Evolutionary conservation across 441 rosid species (phyloP), one percentile per base, ranked within the genome.

Genomic region (Bruguiera hainesii): DNA sequence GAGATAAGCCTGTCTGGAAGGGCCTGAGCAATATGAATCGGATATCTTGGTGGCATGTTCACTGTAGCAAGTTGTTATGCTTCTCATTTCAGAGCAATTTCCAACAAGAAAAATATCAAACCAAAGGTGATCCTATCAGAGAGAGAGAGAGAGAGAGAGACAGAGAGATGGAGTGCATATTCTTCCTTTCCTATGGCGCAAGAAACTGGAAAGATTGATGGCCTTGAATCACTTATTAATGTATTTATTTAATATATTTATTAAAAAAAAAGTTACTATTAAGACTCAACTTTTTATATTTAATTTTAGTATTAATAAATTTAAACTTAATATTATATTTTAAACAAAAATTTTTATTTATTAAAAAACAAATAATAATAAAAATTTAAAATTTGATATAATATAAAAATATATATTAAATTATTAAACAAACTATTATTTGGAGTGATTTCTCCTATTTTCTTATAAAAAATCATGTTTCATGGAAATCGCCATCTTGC

Each of bases 41-140:
- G 98, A 86, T 11, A 94, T 87, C 77, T 84, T 85, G 49, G 91
- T 86, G 68, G 99, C 94, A 61, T 90, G 89, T 60, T 94, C 94
- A 46, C 82, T 84, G 70, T 88, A 94, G 80, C 98, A 91, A 66
- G 91, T 78, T 19, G 89, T 80, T 62, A 93, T 75, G 30, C 90
- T 84, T 84, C 93, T 89, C 96, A 90, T 92, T 61, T 56, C 20
- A 21, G 64, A 56, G 51, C 23, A 50, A 1, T 11, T 25, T 10
- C 26, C 57, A 53, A 53, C 1, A 53, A 53, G 57, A 21, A 53
- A 52, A 53, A 10, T 37, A 10, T 10, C 15, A 25, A 20, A 21
- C 57, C 57, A 53, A n/a, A 58, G 35, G 16, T 57, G 15, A 13
- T 6, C 48, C 25, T 3, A 33, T 19, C 52, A 28, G 59, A 37